Percentiles rank a stretch among this genome's conserved stretches.
phyloP scores from a whole-genome alignment of 2,329 filamentous ascomycete genomes.

The Penicillium paneum region DNA sequence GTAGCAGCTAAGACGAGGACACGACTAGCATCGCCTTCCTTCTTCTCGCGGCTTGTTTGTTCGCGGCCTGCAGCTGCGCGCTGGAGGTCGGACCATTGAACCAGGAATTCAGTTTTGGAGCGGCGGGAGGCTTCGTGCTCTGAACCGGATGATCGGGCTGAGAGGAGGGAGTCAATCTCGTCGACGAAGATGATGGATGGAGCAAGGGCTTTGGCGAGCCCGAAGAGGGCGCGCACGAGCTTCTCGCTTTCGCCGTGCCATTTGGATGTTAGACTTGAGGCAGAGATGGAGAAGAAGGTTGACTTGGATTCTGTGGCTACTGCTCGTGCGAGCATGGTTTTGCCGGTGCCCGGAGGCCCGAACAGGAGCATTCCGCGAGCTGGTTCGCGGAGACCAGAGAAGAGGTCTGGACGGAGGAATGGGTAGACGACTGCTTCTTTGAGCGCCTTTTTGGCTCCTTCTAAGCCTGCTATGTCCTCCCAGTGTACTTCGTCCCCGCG shows the following conservation, averaged over 20 bases:
- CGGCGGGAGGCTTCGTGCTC: constrained; percentile 91
- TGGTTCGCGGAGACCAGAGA: constrained; percentile 91
- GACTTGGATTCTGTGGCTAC: constrained; percentile 93
- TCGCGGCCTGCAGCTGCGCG: constrained; percentile 86
- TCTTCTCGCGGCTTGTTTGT: constrained; percentile 57
- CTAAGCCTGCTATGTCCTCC: constrained; percentile 87
- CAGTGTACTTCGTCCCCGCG: constrained; percentile 93
- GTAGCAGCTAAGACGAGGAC: constrained; percentile 93
- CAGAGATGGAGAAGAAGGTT: constrained; percentile 96
- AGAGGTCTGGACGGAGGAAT: constrained; percentile 89
- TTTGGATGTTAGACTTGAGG: constrained; percentile 90
- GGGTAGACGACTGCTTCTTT: constrained; percentile 97
- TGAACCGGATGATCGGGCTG: constrained; percentile 69
- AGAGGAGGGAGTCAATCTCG: constrained; percentile 92
- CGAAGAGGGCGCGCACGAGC: constrained; percentile 86
- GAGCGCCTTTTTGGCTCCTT: constrained; percentile 83
- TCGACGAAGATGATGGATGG: constrained; percentile 98
- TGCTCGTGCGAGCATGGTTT: constrained; percentile 93
- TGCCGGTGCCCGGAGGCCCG: constrained; percentile 94
- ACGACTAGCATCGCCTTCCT: constrained; percentile 75
- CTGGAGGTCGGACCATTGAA: constrained; percentile 94
- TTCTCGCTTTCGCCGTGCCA: constrained; percentile 97
- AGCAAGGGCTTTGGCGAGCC: constrained; percentile 80
- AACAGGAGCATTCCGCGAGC: constrained; percentile 94
- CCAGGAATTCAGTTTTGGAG: constrained; percentile 96